Percentiles rank a stretch among this genome's conserved stretches.
phyloP scores from a whole-genome alignment of 1,284 basidiomycete genomes.

The Irpex rosettiformis region DNA sequence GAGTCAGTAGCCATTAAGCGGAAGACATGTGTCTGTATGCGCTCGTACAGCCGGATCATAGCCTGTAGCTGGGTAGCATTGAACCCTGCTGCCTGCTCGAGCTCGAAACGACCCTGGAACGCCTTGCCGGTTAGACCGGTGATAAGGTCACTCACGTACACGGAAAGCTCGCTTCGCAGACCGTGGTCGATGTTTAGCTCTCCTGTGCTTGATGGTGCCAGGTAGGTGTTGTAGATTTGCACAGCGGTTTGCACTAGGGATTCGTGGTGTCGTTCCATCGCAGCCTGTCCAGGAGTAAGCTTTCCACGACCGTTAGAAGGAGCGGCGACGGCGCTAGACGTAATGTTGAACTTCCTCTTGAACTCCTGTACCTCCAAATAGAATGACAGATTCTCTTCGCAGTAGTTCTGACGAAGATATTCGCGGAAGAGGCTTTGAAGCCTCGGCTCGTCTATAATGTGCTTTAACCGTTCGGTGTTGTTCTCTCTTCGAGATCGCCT shows the following conservation, averaged over 20 bases:
- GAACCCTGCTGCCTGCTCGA: slow-evolving; percentile 72
- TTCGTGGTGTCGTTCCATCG: slow-evolving; percentile 98
- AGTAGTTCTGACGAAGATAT: slow-evolving; percentile 92
- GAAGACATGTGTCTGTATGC: slow-evolving; percentile 97
- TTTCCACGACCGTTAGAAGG: slow-evolving; percentile 29
- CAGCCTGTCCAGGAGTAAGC: slow-evolving; percentile 71
- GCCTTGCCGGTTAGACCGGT: slow-evolving; percentile 70
- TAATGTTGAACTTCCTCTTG: slow-evolving; percentile 93
- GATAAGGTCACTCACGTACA: slow-evolving; percentile 88
- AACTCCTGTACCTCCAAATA: slow-evolving; percentile 98
- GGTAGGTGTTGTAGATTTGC: slow-evolving; percentile 91
- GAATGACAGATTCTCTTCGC: slow-evolving; percentile 97
- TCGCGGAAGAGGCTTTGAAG: slow-evolving; percentile 91
- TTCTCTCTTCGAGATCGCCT: slow-evolving; percentile 60
- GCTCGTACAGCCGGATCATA: slow-evolving; percentile 91
- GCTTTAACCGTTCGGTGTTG: slow-evolving; percentile 87
- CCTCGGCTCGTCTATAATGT: slow-evolving; percentile 92
- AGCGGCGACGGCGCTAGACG: slow-evolving; percentile 83
- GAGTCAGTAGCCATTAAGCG: slow-evolving; percentile 97
- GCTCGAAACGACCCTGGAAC: slow-evolving; percentile 75
- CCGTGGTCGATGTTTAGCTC: slow-evolving; percentile 99
- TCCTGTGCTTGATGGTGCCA: slow-evolving; percentile 91
- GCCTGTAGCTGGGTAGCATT: slow-evolving; percentile 94
- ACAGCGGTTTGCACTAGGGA: slow-evolving; percentile 93
- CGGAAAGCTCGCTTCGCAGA: slow-evolving; percentile 89